These are phyloP conservation scores for Flaveria floridana DNA, from an alignment of 140 eudicot species.

Conservation along the genomic window DNA sequence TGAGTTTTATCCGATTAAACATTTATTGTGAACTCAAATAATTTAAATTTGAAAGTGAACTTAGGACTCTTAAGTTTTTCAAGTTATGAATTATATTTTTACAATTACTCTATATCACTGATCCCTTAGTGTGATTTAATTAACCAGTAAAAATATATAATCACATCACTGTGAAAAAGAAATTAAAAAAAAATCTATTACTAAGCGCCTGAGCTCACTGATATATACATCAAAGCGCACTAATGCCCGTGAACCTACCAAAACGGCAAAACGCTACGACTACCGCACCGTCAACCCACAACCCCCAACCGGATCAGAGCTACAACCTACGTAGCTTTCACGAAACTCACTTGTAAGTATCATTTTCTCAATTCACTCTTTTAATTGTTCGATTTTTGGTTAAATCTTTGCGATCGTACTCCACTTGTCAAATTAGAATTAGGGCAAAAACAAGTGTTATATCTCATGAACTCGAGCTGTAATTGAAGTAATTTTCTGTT, in stretches of 20 bases:
- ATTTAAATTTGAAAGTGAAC: too few relatives aligned
- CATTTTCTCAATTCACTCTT: neutral
- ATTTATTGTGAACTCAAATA: too few relatives aligned
- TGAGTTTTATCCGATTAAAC: too few relatives aligned
- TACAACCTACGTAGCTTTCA: slow-evolving; percentile 15
- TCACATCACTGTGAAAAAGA: neutral
- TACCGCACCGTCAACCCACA: neutral
- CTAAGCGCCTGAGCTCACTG: neutral
- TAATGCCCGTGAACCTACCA: slow-evolving; percentile 23
- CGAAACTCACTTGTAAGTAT: slow-evolving; percentile 19
- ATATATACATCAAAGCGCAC: slow-evolving; percentile 17
- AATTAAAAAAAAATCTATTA: neutral
- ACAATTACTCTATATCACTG: too few relatives aligned
- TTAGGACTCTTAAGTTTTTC: too few relatives aligned
- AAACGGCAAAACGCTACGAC: neutral
- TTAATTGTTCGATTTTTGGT: slow-evolving; percentile 11
- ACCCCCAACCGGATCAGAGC: neutral
- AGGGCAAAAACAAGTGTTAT: slow-evolving; percentile 24
- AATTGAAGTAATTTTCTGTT: neutral
- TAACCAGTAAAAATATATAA: too few relatives aligned
- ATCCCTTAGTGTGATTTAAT: too few relatives aligned
- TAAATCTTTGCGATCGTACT: neutral
- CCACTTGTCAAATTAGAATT: slow-evolving; percentile 26
- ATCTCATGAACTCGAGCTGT: neutral
- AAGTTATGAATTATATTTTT: too few relatives aligned